phyloP scores from a whole-genome alignment of 202 grass and related monocot genomes.

The Schoenoplectus triqueter region DNA sequence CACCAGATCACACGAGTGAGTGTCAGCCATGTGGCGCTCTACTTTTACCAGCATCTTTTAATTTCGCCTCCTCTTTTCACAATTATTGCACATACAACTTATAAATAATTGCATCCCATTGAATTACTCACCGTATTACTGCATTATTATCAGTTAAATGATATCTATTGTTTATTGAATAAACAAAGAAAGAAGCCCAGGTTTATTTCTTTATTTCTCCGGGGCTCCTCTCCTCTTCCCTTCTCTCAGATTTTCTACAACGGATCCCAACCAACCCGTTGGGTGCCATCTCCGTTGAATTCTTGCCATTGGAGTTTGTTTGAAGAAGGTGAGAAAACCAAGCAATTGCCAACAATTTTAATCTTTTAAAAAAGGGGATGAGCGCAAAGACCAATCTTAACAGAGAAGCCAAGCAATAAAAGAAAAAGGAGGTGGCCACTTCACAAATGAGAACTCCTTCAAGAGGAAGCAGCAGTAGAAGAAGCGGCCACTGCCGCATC shows the following conservation, averaged over 20 bases:
- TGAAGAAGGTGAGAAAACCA: conserved; percentile 43
- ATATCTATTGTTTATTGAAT: background rate
- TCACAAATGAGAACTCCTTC: conserved; percentile 63
- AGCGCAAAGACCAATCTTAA: conserved; percentile 17
- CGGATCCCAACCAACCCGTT: conserved; percentile 45
- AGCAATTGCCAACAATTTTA: conserved; percentile 16
- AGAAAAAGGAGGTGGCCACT: background rate
- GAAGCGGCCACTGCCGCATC: conserved; percentile 68
- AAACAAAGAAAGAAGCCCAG: background rate
- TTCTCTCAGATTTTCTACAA: conserved; percentile 44
- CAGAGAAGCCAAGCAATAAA: conserved; percentile 26
- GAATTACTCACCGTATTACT: conserved; percentile 19
- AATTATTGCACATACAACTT: conserved; percentile 27
- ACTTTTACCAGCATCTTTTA: conserved; percentile 31
- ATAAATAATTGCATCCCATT: conserved; percentile 34
- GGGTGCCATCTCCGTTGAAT: conserved; percentile 43
- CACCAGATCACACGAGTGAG: background rate
- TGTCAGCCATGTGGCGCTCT: conserved; percentile 20
- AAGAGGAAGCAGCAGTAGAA: conserved; percentile 62
- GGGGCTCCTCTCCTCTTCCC: background rate
- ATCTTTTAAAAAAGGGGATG: background rate
- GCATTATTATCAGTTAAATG: conserved; percentile 18
- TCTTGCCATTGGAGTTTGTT: conserved; percentile 35
- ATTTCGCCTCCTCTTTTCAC: background rate
- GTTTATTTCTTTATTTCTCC: conserved; percentile 30